phyloP scores from a whole-genome alignment of 2,329 filamentous ascomycete species.

The Exophiala viscosa region DNA sequence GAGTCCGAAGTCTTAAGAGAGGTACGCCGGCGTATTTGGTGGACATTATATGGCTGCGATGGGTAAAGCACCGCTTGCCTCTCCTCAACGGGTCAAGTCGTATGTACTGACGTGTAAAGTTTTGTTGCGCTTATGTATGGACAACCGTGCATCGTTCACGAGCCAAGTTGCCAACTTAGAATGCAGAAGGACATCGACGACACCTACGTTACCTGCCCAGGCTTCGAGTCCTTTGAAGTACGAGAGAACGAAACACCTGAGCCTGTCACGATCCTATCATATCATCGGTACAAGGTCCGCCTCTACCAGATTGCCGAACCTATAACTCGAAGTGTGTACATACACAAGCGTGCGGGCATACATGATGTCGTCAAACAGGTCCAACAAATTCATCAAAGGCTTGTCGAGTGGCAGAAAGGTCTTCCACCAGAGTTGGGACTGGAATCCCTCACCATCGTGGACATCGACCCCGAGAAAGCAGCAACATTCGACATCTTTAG shows the following conservation, averaged over 20 bases:
- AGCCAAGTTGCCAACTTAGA: background rate
- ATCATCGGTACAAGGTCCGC: conserved; percentile 23
- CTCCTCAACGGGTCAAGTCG: background rate
- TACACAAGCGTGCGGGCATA: conserved; percentile 8
- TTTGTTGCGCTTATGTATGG: background rate
- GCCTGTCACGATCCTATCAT: conserved; percentile 21
- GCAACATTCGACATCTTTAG: conserved; percentile 2
- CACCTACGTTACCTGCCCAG: conserved; percentile 10
- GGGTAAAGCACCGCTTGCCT: background rate
- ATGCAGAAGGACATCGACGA: conserved; percentile 17
- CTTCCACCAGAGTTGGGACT: conserved; percentile 12
- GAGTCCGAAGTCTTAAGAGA: background rate
- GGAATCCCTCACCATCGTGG: background rate
- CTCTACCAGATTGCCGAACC: conserved; percentile 19
- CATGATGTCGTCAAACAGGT: conserved; percentile 1
- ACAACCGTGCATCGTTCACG: background rate
- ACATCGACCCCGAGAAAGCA: background rate
- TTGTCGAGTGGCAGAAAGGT: conserved; percentile 5
- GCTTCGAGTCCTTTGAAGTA: conserved; percentile 13
- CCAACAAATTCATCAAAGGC: conserved; percentile 1
- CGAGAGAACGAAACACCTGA: conserved; percentile 12
- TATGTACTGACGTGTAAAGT: background rate
- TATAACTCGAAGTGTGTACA: conserved; percentile 19
- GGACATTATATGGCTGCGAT: background rate
- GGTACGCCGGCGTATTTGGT: background rate